A percentile compares a stretch with the other conserved stretches of the same genome.
phyloP scores from a whole-genome alignment of 2,329 filamentous ascomycete species.

The Aphanoascus verrucosus region DNA sequence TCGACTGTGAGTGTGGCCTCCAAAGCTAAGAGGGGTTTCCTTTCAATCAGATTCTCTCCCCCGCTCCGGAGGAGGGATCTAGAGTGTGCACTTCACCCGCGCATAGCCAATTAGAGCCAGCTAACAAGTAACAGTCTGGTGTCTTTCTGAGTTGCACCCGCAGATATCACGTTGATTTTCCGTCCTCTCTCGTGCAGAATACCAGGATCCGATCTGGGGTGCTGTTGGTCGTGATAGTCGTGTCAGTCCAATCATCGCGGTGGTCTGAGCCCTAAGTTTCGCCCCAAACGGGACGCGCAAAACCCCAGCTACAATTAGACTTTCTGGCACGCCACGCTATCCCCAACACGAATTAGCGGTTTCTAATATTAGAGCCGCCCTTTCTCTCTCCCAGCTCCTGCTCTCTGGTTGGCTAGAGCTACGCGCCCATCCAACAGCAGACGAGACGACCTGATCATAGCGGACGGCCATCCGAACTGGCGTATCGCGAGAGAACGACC shows the following conservation, averaged over 20 bases:
- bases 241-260: conserved; percentile 10
- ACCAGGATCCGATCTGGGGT: background rate
- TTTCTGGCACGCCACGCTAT: conserved; percentile 8
- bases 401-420: conserved; percentile 10
- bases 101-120: conserved; percentile 2
- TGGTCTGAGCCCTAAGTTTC: conserved; percentile 9
- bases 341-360: conserved; percentile 13
- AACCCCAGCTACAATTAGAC: background rate
- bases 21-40: background rate
- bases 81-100: background rate
- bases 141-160: background rate
- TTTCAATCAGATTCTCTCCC: background rate
- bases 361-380: conserved; percentile 14
- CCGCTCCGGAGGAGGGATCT: background rate
- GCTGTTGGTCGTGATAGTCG: background rate
- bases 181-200: background rate
- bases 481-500: background rate
- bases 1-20: background rate
- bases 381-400: background rate
- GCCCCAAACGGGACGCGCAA: conserved; percentile 11
- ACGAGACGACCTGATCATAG: background rate
- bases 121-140: conserved; percentile 7
- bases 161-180: background rate
- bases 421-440: conserved; percentile 13
- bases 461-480: background rate